Percentiles rank a stretch among this genome's conserved stretches.
phyloP scores from a whole-genome alignment of 75 land plant species.

The Selaginella moellendorffii region DNA sequence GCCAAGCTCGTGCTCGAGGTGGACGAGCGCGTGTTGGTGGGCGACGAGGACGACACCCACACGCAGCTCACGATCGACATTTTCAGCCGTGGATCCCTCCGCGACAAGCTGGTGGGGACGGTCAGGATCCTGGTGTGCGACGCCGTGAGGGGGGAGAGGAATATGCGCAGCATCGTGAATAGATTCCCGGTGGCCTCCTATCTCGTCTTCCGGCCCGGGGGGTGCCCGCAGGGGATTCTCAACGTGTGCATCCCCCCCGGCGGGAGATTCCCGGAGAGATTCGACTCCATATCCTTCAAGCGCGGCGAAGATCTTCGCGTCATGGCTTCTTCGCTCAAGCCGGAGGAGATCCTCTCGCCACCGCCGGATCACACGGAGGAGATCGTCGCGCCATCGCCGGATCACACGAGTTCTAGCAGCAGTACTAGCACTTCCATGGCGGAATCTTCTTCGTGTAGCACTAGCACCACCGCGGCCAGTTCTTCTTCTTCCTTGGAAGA shows the following conservation, averaged over 20 bases:
- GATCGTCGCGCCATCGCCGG: no score
- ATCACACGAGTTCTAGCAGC: no score
- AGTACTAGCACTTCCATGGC: no score
- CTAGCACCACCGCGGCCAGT: no score
- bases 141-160: conserved; percentile 1
- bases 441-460: no score
- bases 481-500: no score
- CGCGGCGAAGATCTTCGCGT: no score
- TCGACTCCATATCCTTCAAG: conserved; percentile 7
- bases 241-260: conserved; percentile 8
- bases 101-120: conserved; percentile 5
- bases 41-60: conserved; percentile 7
- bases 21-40: conserved; percentile 20
- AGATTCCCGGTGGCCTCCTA: conserved; percentile 5
- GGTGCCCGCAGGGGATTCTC: conserved; percentile 4
- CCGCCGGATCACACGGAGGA: no score
- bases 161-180: not conserved
- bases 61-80: conserved; percentile 3
- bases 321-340: no score
- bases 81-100: not conserved
- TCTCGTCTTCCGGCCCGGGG: not conserved
- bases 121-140: not conserved
- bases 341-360: no score
- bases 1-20: conserved; percentile 19
- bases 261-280: conserved; percentile 3